Evolutionary conservation across 805 yeast species (phyloP).

Genomic region (Lachancea dasiensis): DNA sequence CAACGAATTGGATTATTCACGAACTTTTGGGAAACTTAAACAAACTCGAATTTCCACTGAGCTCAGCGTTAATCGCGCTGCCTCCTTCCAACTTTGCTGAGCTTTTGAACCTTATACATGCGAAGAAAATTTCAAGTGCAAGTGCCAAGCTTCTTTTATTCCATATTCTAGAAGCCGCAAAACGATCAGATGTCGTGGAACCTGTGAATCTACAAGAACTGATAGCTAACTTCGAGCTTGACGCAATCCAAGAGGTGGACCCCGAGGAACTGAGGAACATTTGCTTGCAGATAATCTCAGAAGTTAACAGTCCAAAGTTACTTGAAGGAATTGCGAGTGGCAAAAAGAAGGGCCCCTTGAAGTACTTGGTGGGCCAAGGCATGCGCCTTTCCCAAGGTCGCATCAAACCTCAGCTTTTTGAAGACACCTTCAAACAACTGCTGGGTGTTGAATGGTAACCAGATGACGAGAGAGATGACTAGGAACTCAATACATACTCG

Average conservation of each 20-base stretch:
- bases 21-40: constrained; percentile 67
- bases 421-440: constrained; percentile 30
- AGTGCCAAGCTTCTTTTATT: constrained; percentile 62
- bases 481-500: neutral
- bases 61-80: constrained; percentile 30
- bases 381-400: constrained; percentile 74
- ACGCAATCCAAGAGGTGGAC: constrained; percentile 29
- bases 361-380: constrained; percentile 75
- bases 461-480: neutral
- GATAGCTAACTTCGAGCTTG: constrained; percentile 50
- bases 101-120: constrained; percentile 46
- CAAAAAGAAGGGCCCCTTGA: constrained; percentile 56
- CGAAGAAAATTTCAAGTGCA: constrained; percentile 48
- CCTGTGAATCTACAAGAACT: constrained; percentile 35
- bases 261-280: constrained; percentile 35
- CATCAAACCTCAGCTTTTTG: constrained; percentile 34
- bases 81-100: constrained; percentile 46
- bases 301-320: constrained; percentile 41
- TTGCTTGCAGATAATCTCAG: constrained; percentile 41
- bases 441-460: constrained; percentile 16
- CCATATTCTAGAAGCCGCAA: constrained; percentile 47
- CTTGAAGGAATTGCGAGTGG: constrained; percentile 53
- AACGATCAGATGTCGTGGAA: constrained; percentile 13
- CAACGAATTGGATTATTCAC: constrained; percentile 78
- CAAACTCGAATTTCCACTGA: constrained; percentile 37